Evolutionary conservation across 306 rosid species (phyloP).

Genomic region (Lagenaria siceraria): DNA sequence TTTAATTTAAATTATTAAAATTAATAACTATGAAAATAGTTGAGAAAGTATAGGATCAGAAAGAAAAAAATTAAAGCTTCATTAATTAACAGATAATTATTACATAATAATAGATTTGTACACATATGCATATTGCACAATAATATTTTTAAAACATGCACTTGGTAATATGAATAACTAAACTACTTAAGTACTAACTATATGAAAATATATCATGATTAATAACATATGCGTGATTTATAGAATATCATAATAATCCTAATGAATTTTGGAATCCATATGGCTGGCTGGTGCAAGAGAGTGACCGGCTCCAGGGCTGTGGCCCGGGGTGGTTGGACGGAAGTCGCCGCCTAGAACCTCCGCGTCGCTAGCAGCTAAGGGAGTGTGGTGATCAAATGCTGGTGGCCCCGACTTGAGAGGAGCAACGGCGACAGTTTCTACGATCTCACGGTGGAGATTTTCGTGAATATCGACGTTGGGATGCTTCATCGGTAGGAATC

Average conservation of each 20-base stretch:
- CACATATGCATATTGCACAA: not conserved
- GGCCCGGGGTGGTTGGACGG: conserved; percentile 70
- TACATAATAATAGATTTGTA: not conserved
- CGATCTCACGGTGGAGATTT: not conserved
- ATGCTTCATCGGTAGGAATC: conserved; percentile 15
- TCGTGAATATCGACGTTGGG: not conserved
- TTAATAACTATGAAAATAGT: not conserved
- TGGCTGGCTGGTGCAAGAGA: conserved; percentile 18
- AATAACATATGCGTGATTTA: not conserved
- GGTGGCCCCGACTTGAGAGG: not conserved
- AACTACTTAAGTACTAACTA: not conserved
- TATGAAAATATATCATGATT: not conserved
- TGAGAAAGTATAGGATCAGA: not conserved
- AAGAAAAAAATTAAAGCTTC: not conserved
- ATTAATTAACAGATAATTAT: not conserved
- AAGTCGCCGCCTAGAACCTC: conserved; percentile 24
- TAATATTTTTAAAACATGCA: not conserved
- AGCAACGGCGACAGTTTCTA: not conserved
- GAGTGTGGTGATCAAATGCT: not conserved
- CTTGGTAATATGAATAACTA: not conserved
- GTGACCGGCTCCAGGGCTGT: conserved; percentile 88
- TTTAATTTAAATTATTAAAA: too few relatives aligned
- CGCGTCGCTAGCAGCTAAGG: not conserved
- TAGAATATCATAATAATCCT: not conserved
- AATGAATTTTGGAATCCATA: conserved; percentile 6